Percentiles rank a stretch among this genome's conserved stretches.
Evolutionary conservation across 768 basidiomycete species (phyloP).

Genomic region (Hortiboletus campestris): DNA sequence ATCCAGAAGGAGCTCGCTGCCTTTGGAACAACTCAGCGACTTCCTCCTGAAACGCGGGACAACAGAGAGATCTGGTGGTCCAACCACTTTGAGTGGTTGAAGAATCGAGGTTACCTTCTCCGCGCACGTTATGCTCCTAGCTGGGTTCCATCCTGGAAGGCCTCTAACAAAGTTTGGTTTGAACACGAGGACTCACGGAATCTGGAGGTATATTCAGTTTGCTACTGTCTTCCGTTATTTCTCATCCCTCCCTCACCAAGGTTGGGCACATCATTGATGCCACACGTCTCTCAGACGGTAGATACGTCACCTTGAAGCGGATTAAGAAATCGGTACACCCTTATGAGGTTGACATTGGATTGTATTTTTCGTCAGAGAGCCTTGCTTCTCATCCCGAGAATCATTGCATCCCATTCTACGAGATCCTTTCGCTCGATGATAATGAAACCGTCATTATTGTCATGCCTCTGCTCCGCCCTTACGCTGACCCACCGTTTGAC

Average conservation of each 20-base stretch:
- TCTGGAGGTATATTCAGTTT: constrained; percentile 9
- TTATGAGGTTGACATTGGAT: constrained; percentile 30
- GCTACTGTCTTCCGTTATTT: not conserved
- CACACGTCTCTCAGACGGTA: constrained; percentile 23
- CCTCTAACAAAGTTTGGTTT: not conserved
- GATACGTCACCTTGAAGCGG: constrained; percentile 31
- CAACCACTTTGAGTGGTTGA: not conserved
- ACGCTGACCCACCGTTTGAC: constrained; percentile 19
- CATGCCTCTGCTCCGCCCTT: constrained; percentile 6
- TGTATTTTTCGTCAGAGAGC: constrained; percentile 17
- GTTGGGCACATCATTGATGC: constrained; percentile 26
- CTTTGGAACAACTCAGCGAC: not conserved
- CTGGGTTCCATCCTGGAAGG: constrained; percentile 11
- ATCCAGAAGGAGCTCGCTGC: constrained; percentile 1
- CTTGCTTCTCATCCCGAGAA: constrained; percentile 20
- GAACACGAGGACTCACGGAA: not conserved
- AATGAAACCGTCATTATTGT: not conserved
- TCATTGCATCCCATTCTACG: constrained; percentile 35
- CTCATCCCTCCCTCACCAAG: not conserved
- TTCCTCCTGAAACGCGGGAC: not conserved
- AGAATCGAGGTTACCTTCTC: constrained; percentile 7
- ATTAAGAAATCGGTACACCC: constrained; percentile 11
- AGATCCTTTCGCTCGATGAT: constrained; percentile 14
- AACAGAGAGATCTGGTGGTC: constrained; percentile 1
- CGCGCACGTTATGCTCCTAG: constrained; percentile 9